Evolutionary conservation across 164 flowering plant species (phyloP).

Genomic region (Vitis rupestris): DNA sequence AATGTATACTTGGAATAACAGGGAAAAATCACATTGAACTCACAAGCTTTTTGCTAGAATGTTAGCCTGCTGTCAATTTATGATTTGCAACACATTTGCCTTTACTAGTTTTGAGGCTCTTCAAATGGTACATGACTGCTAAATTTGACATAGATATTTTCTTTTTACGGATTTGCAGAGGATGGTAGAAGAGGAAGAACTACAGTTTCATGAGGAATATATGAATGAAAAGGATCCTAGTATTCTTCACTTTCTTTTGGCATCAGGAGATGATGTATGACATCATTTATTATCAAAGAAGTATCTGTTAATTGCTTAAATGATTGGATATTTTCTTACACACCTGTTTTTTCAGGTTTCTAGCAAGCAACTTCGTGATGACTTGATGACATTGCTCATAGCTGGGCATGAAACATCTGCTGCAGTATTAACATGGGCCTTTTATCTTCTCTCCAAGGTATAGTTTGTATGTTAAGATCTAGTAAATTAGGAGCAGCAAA

Average conservation of each 20-base stretch:
- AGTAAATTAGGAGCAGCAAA: too few species aligned
- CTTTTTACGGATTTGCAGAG: conserved; percentile 46
- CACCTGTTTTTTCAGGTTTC: conserved; percentile 59
- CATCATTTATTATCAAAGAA: neutral
- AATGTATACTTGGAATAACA: neutral
- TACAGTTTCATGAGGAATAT: conserved; percentile 90
- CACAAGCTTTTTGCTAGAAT: neutral
- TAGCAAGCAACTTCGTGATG: conserved; percentile 99
- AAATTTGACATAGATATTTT: neutral
- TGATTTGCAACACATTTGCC: neutral
- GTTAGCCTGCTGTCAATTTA: neutral
- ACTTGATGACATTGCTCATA: conserved; percentile 96
- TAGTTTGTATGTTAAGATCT: neutral
- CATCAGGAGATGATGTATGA: conserved; percentile 96
- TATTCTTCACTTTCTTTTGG: conserved; percentile 94
- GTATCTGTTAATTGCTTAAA: neutral
- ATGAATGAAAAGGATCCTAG: conserved; percentile 97
- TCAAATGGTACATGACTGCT: neutral
- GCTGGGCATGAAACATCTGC: conserved; percentile 99
- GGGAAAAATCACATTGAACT: neutral
- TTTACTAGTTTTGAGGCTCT: neutral
- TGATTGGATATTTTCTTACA: conserved; percentile 1
- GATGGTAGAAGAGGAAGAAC: conserved; percentile 92
- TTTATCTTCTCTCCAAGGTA: conserved; percentile 86
- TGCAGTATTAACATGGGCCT: conserved; percentile 95